Base-by-base conservation (phyloP, 768 basidiomycete species). In the Pleurotus giganteus region DNA sequence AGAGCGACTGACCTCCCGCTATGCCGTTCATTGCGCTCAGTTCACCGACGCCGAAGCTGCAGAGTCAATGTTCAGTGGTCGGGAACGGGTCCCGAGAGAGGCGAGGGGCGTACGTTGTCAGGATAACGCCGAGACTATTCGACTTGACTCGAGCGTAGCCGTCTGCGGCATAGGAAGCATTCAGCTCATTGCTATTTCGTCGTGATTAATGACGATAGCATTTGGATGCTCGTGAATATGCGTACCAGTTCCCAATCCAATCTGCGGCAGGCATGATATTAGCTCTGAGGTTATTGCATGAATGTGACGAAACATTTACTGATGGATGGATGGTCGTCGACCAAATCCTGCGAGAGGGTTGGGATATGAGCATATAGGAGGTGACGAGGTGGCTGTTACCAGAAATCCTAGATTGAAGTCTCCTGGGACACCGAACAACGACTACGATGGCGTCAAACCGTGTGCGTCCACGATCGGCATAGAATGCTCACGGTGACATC, bases 31-130 rank as follows among this genome's bases (percentile, higher is more conserved):
- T 84, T 3, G 94, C 93, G 36, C 87, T 89, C 41, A 96, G 72
- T 67, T 97, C 94, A 13, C 94, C 94, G n/a, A 97, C 94, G 53
- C 94, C 94, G 60, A 94, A 96, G 2, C 87, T 89, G 51, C 4
- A 17, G 1, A 17, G 42, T 31, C 17, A 45, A 11, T 31, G 34
- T 55, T 19, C 60, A 49, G 21, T 26, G 28, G 31, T 34, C 37
- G 3, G 19, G 4, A 32, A 2, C 17, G 3, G n/a, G 15, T 11
- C 41, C 11, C 4, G 32, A 47, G 41, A 26, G 23, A 17, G 19
- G 27, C 4, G 11, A 15, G 2, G 19, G 0, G 63, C 74, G n/a
- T 61, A 88, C 86, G 89, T 97, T 9, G 94, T 96, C 28, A 81
- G 69, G 4, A 94, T 69, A 6, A 84, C 90, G 47, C 89, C 90